A percentile compares a stretch with the other conserved stretches of the same genome.
Evolutionary conservation across 2,329 filamentous ascomycete genomes (phyloP).

Genomic region (Nakataea oryzae): DNA sequence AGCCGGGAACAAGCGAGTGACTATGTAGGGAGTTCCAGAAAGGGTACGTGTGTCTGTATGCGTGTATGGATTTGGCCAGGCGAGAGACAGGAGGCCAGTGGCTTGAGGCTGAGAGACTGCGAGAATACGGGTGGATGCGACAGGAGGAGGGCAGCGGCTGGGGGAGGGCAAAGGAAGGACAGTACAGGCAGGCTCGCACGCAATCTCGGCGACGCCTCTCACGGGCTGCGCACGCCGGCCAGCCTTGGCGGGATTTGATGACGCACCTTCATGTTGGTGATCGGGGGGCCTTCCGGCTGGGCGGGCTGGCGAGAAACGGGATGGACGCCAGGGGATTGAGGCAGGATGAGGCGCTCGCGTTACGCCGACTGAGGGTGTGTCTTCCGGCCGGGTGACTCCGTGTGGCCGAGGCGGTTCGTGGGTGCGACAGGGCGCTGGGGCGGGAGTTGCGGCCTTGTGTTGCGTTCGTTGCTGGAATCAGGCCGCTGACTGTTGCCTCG

Average conservation of each 20-base stretch:
- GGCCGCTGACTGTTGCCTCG: neutral
- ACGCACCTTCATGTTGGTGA: constrained; percentile 11
- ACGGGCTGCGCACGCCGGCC: neutral
- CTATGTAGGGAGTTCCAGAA: neutral
- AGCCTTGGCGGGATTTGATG: neutral
- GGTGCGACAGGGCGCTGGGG: constrained; percentile 3
- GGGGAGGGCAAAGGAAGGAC: neutral
- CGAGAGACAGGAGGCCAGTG: neutral
- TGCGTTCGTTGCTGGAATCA: neutral
- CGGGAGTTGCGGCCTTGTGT: neutral
- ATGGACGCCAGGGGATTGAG: neutral
- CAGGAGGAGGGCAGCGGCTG: neutral
- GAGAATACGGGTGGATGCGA: neutral
- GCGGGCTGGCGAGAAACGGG: neutral
- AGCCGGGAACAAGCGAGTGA: neutral
- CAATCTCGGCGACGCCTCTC: neutral
- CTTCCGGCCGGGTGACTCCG: constrained; percentile 2
- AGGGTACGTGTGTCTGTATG: neutral
- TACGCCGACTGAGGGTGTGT: constrained; percentile 6
- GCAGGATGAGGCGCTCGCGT: neutral
- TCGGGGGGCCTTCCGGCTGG: neutral
- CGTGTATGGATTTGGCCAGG: neutral
- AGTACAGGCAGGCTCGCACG: neutral
- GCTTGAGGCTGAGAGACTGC: neutral
- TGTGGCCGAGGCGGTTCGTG: neutral